Evolutionary conservation across 306 rosid species (phyloP).

Genomic region (Quercus bicolor): DNA sequence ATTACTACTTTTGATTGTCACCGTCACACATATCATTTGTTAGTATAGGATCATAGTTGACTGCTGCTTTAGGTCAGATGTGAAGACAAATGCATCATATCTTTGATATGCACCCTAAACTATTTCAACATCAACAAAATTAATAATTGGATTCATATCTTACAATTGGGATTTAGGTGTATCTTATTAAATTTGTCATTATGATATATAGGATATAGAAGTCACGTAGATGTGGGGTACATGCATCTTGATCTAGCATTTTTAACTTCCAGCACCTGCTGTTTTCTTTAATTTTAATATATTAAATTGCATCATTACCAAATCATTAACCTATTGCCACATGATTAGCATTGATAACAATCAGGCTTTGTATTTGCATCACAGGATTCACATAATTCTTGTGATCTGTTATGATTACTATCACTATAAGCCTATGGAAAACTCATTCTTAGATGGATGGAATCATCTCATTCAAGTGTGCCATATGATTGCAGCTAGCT

Average conservation of each 20-base stretch:
- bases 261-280: not conserved
- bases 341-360: not conserved
- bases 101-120: not conserved
- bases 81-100: not conserved
- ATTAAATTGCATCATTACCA: not conserved
- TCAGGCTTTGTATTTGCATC: not conserved
- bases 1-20: not conserved
- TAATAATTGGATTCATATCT: not conserved
- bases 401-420: not conserved
- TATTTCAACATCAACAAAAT: not conserved
- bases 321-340: not conserved
- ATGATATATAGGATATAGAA: not conserved
- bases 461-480: not conserved
- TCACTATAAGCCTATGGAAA: not conserved
- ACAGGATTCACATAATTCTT: not conserved
- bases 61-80: not conserved
- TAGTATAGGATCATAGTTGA: not conserved
- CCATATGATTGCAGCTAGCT: not conserved
- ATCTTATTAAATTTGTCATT: not conserved
- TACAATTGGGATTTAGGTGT: not conserved
- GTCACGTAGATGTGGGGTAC: conserved; percentile 31
- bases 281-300: not conserved
- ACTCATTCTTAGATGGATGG: not conserved
- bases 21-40: not conserved
- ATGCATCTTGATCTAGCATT: not conserved